Percentiles rank a stretch among this genome's conserved stretches.
phyloP scores from a whole-genome alignment of 345 rosid genomes.

The Diplotaxis tenuifolia region DNA sequence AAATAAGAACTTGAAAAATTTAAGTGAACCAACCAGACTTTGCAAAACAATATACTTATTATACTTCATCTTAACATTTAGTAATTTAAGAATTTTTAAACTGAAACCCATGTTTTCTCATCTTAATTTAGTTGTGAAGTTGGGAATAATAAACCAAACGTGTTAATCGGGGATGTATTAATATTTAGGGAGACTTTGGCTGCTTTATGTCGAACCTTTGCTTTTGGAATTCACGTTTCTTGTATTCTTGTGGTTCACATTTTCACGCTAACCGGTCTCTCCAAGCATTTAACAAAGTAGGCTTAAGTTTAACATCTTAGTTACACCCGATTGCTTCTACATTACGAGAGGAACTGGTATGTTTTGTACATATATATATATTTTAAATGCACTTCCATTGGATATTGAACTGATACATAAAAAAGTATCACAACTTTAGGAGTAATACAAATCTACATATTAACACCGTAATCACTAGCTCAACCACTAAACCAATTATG shows the following conservation, averaged over 20 bases:
- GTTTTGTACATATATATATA: not conserved
- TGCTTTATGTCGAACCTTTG: not conserved
- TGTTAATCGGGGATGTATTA: not conserved
- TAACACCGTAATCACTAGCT: not conserved
- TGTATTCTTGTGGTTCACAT: slow-evolving; percentile 10
- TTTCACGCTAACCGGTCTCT: slow-evolving; percentile 12
- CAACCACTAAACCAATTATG: not conserved
- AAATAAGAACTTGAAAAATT: not conserved
- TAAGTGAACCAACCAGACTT: not conserved
- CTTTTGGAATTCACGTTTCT: slow-evolving; percentile 1
- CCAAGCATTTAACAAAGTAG: not conserved
- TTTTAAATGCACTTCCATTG: too few relatives aligned
- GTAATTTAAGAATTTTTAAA: not conserved
- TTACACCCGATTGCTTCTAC: not conserved
- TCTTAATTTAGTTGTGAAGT: not conserved
- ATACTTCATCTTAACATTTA: not conserved
- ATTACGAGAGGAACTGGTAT: not conserved
- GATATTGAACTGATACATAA: not conserved
- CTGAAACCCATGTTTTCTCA: not conserved
- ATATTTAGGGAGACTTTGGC: not conserved
- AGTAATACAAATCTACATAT: not conserved
- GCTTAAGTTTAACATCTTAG: slow-evolving; percentile 6
- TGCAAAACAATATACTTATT: not conserved
- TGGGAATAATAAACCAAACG: not conserved
- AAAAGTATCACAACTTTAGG: not conserved